A percentile compares a stretch with the other conserved stretches of the same genome.
Conservation (phyloP, 2,329 filamentous ascomycete genomes). For the Penicillium sp. region DNA sequence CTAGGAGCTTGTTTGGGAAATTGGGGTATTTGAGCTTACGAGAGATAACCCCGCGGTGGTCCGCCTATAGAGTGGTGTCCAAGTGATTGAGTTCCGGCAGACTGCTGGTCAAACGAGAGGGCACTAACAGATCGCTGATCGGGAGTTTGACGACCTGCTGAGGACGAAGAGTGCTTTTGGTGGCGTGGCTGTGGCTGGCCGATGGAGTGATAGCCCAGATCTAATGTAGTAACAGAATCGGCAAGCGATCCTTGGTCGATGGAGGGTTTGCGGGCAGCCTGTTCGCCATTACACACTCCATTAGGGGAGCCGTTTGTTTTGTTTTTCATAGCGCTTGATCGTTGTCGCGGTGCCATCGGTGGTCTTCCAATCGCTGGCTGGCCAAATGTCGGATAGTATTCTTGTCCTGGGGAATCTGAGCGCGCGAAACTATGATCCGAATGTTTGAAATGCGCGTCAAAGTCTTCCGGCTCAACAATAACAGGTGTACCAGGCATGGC, state of each 20-base stretch:
- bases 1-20: neutral
- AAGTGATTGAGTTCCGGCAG: neutral
- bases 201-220: neutral
- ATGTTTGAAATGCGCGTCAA: neutral
- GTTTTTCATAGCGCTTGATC: neutral
- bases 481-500: slow-evolving; percentile 14
- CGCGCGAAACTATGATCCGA: neutral
- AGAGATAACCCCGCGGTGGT: neutral
- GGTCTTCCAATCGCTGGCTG: slow-evolving; percentile 7
- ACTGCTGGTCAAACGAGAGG: neutral
- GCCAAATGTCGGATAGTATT: neutral
- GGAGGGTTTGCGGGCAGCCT: neutral
- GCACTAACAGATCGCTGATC: neutral
- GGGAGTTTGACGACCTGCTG: neutral
- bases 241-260: slow-evolving; percentile 1
- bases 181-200: neutral
- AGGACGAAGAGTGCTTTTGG: neutral
- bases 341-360: neutral
- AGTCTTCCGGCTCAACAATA: slow-evolving; percentile 11
- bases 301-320: neutral
- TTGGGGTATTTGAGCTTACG: neutral
- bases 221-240: neutral
- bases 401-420: neutral
- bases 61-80: slow-evolving; percentile 1
- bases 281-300: neutral